phyloP scores from a whole-genome alignment of 441 rosid genomes.

The Gossypium davidsonii region DNA sequence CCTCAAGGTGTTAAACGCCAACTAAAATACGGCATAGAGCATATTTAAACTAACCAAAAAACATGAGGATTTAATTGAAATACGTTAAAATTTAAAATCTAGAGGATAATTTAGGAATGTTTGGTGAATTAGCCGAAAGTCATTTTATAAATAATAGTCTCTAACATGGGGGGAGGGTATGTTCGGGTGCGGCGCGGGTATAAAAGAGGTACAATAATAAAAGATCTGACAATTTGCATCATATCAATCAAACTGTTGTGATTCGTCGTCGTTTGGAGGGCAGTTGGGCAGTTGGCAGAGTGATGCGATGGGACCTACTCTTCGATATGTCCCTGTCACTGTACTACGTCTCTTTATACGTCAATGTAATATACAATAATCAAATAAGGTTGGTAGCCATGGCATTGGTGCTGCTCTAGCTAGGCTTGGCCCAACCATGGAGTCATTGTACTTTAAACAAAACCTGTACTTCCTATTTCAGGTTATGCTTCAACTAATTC shows the following conservation, averaged over 20 bases:
- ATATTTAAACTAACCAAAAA: no score
- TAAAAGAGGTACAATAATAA: background rate
- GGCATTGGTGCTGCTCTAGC: background rate
- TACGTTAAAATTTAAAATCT: no score
- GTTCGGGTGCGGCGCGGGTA: slow-evolving; percentile 1
- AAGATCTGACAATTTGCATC: background rate
- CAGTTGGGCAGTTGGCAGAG: background rate
- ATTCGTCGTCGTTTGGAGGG: slow-evolving; percentile 3
- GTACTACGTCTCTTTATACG: slow-evolving; percentile 3
- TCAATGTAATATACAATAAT: background rate
- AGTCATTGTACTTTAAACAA: background rate
- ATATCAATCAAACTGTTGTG: no score
- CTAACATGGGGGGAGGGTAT: background rate
- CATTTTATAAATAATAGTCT: no score
- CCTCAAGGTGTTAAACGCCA: no score
- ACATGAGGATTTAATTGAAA: no score
- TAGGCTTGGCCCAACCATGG: slow-evolving; percentile 1
- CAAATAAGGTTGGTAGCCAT: slow-evolving; percentile 9
- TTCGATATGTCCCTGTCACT: slow-evolving; percentile 8
- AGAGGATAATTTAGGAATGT: no score
- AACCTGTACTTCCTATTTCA: background rate
- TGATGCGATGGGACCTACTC: slow-evolving; percentile 13
- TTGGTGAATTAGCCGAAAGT: no score
- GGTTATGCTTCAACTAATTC: no score
- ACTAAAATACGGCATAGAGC: no score